Evolutionary conservation across 371 early-diverging fungal genomes (phyloP).

Genomic region (Paraphysoderma sedebokerense): DNA sequence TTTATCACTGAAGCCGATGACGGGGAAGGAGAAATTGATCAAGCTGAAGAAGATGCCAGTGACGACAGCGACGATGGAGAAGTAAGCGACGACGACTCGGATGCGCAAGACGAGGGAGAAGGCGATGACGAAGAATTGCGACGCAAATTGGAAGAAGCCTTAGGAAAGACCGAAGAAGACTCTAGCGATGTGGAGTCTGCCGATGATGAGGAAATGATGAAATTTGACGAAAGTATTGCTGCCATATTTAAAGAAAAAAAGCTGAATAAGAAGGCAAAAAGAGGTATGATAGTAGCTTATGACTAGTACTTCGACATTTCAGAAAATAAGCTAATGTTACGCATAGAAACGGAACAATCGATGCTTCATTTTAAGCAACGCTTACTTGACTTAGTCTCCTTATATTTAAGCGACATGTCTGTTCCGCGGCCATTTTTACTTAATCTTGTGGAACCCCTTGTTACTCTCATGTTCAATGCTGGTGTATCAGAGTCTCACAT

Average conservation of each 20-base stretch:
- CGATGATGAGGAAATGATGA: constrained; percentile 82
- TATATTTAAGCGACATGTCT: no score
- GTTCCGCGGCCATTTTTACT: no score
- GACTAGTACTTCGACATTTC: neutral
- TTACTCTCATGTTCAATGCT: no score
- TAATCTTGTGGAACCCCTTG: no score
- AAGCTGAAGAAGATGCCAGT: constrained; percentile 35
- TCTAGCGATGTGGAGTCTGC: constrained; percentile 42
- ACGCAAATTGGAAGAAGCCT: constrained; percentile 41
- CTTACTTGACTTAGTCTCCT: constrained; percentile 63
- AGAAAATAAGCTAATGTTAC: neutral
- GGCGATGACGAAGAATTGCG: constrained; percentile 45
- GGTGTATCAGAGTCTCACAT: no score
- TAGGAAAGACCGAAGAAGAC: constrained; percentile 14
- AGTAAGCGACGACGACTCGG: constrained; percentile 19
- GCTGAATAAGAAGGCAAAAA: constrained; percentile 48
- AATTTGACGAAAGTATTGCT: constrained; percentile 75
- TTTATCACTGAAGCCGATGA: constrained; percentile 33
- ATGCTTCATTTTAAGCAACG: constrained; percentile 75
- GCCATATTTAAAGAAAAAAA: constrained; percentile 59
- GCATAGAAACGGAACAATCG: constrained; percentile 40
- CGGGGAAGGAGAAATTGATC: constrained; percentile 27
- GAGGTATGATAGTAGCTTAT: constrained; percentile 23
- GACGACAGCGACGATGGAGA: constrained; percentile 22
- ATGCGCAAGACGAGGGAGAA: constrained; percentile 21